These are phyloP conservation scores for Pseudotulostoma volvatum DNA, from an alignment of 495 filamentous ascomycete species.

Conservation along the genomic window DNA sequence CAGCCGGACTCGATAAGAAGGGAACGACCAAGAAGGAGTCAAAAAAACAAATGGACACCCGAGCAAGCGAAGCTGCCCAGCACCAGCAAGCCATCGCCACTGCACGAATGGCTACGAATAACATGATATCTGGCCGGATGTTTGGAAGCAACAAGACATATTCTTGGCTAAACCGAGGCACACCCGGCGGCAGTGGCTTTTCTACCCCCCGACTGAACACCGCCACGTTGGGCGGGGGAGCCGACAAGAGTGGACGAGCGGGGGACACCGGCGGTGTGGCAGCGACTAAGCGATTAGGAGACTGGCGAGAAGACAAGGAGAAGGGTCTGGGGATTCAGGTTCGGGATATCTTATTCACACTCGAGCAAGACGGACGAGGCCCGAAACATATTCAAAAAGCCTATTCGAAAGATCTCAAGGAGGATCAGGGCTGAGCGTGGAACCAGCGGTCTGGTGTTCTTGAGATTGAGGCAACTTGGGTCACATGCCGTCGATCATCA, in stretches of 20 bases:
- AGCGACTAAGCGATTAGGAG: conserved; percentile 21
- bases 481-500: background rate
- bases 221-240: conserved; percentile 16
- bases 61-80: conserved; percentile 33
- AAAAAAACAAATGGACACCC: conserved; percentile 33
- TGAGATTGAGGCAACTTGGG: background rate
- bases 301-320: conserved; percentile 33
- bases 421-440: conserved; percentile 23
- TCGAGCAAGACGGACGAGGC: conserved; percentile 32
- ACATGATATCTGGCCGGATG: conserved; percentile 27
- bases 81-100: conserved; percentile 35
- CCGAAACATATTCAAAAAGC: conserved; percentile 29
- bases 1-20: conserved; percentile 36
- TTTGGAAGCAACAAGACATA: conserved; percentile 32
- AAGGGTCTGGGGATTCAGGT: conserved; percentile 31
- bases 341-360: conserved; percentile 33
- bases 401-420: conserved; percentile 28
- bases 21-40: conserved; percentile 38
- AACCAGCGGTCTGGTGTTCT: conserved; percentile 1
- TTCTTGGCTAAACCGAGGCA: conserved; percentile 27
- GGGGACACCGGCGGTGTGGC: conserved; percentile 12
- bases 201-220: conserved; percentile 24
- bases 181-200: conserved; percentile 22
- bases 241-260: conserved; percentile 16
- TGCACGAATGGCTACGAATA: conserved; percentile 29